These are phyloP conservation scores for Cadophora malorum DNA, from an alignment of 2,329 filamentous ascomycete species.

Conservation along the genomic window DNA sequence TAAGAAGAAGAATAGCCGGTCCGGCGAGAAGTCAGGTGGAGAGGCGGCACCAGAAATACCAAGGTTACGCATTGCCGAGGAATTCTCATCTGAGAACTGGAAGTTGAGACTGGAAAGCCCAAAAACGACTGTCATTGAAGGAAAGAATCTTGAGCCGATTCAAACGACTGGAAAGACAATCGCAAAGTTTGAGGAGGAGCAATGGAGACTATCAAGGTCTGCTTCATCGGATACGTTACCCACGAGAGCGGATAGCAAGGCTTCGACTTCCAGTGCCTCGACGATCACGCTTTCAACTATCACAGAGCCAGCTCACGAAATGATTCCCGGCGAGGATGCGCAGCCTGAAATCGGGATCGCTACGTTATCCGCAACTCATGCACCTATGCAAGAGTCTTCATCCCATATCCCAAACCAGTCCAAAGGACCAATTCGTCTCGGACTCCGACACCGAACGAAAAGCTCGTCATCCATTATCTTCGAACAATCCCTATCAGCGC, in stretches of 20 bases:
- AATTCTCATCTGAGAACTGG: constrained; percentile 9
- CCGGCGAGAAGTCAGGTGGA: not conserved
- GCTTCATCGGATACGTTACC: constrained; percentile 11
- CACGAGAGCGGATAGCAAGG: constrained; percentile 9
- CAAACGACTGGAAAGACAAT: not conserved
- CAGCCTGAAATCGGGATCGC: not conserved
- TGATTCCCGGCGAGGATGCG: not conserved
- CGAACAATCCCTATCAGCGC: constrained; percentile 21
- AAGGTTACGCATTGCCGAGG: not conserved
- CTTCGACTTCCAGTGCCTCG: not conserved
- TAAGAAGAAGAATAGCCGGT: not conserved
- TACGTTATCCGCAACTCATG: too few relatives aligned
- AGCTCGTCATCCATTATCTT: constrained; percentile 25
- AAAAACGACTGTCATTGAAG: not conserved
- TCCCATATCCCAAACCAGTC: not conserved
- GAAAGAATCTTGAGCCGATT: not conserved
- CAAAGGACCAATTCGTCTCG: not conserved
- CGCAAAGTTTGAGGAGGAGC: not conserved
- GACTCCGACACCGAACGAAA: constrained; percentile 7
- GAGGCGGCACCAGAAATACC: not conserved
- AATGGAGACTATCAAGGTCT: constrained; percentile 5
- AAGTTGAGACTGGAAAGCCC: constrained; percentile 1
- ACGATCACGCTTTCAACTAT: constrained; percentile 4
- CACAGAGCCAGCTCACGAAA: not conserved
- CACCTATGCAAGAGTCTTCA: not conserved